Conservation (phyloP, 148 eudicot genomes). For the Diospyros lotus region DNA sequence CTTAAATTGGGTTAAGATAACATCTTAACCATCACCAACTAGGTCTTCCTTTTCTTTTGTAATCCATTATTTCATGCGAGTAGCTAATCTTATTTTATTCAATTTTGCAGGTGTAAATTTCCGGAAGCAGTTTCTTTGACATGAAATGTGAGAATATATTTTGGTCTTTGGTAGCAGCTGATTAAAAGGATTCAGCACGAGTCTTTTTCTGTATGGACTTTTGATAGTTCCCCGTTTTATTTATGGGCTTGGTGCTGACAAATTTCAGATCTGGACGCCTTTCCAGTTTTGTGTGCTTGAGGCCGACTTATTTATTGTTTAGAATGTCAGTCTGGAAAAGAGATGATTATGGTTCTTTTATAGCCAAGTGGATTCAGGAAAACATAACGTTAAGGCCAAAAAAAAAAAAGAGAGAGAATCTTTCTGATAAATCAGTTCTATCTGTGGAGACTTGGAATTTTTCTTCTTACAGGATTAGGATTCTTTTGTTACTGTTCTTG, state of each 20-base stretch:
- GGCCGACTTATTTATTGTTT: not conserved
- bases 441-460: not conserved
- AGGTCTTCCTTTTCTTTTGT: not conserved
- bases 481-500: no score
- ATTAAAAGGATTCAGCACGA: slow-evolving; percentile 8
- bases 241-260: not conserved
- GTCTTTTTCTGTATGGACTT: not conserved
- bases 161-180: not conserved
- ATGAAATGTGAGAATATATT: slow-evolving; percentile 11
- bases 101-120: slow-evolving; percentile 53
- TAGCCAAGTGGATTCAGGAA: not conserved
- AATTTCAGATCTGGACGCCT: not conserved
- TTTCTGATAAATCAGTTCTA: not conserved
- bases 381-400: no score
- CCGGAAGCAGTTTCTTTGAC: slow-evolving; percentile 32
- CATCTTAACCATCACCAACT: not conserved
- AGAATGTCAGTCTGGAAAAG: not conserved
- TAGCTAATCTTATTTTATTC: slow-evolving; percentile 3
- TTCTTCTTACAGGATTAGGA: no score
- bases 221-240: not conserved
- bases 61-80: no score
- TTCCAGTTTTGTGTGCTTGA: not conserved
- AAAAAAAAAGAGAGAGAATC: not conserved
- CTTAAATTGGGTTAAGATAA: not conserved
- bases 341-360: not conserved